phyloP scores from a whole-genome alignment of 139 green algal genomes.

The Chlamydomonas sp. region DNA sequence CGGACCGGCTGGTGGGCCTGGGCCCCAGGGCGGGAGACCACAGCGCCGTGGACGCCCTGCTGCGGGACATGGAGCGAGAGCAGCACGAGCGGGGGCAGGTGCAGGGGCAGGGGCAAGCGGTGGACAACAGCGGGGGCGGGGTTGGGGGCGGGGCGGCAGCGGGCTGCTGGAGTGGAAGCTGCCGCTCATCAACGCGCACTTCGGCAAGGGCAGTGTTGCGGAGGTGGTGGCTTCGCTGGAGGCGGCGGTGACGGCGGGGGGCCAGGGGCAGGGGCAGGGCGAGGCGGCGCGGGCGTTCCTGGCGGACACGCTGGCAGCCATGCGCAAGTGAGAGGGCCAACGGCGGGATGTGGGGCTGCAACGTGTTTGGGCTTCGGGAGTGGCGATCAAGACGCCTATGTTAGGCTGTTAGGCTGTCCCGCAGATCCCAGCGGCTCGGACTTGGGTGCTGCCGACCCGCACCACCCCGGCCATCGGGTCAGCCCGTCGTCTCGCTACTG shows the following conservation, averaged over 20 bases:
- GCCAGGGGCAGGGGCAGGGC: neutral
- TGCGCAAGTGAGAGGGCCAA: slow-evolving; percentile 30
- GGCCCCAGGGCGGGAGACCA: slow-evolving; percentile 32
- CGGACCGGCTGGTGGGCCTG: slow-evolving; percentile 47
- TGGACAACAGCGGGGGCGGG: neutral
- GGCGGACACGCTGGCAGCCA: slow-evolving; percentile 26
- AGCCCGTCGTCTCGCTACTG: no score
- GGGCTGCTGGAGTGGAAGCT: slow-evolving; percentile 34
- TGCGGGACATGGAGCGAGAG: slow-evolving; percentile 25
- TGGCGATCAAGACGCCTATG: no score
- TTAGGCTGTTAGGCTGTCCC: no score
- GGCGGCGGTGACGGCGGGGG: slow-evolving; percentile 4
- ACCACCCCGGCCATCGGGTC: no score
- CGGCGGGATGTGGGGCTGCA: no score
- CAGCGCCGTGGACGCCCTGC: neutral
- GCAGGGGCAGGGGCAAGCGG: neutral
- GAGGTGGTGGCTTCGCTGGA: slow-evolving; percentile 41
- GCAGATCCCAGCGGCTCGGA: no score
- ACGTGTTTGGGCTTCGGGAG: no score
- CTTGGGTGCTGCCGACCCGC: no score
- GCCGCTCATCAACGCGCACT: slow-evolving; percentile 47
- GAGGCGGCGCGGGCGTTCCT: slow-evolving; percentile 16
- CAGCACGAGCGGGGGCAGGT: neutral
- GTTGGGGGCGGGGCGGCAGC: neutral
- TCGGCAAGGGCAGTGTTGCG: slow-evolving; percentile 28